phyloP scores from a whole-genome alignment of 495 filamentous ascomycete species.

The Penicillium angulare region DNA sequence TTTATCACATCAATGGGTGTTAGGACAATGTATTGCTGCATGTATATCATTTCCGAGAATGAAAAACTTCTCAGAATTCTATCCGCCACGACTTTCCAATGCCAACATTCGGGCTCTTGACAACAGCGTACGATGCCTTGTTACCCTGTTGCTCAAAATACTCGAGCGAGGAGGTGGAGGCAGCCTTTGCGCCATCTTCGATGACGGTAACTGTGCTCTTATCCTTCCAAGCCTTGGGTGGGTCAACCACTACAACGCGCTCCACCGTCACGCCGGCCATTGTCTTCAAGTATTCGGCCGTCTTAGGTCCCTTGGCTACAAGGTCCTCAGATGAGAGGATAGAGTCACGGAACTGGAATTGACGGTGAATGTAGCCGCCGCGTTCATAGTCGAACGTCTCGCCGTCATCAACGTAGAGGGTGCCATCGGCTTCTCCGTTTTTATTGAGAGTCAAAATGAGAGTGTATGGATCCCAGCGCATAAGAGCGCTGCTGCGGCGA shows the following conservation, averaged over 20 bases:
- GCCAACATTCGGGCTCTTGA: constrained; percentile 72
- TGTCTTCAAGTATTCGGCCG: constrained; percentile 68
- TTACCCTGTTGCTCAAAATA: constrained; percentile 57
- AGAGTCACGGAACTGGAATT: constrained; percentile 61
- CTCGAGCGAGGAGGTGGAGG: constrained; percentile 53
- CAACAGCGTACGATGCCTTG: constrained; percentile 74
- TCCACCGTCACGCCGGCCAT: constrained; percentile 79
- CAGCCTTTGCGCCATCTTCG: constrained; percentile 63
- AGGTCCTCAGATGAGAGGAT: constrained; percentile 50
- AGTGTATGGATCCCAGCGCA: constrained; percentile 94
- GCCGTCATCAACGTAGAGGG: constrained; percentile 89
- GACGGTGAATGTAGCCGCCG: constrained; percentile 83
- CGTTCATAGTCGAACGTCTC: constrained; percentile 85
- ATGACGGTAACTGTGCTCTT: constrained; percentile 67
- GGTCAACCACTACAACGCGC: constrained; percentile 77
- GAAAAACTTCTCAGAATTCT: constrained; percentile 46
- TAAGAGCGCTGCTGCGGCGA: constrained; percentile 77
- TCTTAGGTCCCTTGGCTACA: constrained; percentile 56
- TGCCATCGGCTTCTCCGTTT: constrained; percentile 71
- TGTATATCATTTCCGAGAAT: constrained; percentile 14
- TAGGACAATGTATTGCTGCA: constrained; percentile 10
- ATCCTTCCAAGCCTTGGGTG: constrained; percentile 66
- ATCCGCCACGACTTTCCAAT: constrained; percentile 84
- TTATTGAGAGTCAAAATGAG: constrained; percentile 75
- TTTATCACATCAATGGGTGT: constrained; percentile 2